These are phyloP conservation scores for Termitomyces sp. DNA, from an alignment of 768 basidiomycete genomes.

Conservation along the genomic window DNA sequence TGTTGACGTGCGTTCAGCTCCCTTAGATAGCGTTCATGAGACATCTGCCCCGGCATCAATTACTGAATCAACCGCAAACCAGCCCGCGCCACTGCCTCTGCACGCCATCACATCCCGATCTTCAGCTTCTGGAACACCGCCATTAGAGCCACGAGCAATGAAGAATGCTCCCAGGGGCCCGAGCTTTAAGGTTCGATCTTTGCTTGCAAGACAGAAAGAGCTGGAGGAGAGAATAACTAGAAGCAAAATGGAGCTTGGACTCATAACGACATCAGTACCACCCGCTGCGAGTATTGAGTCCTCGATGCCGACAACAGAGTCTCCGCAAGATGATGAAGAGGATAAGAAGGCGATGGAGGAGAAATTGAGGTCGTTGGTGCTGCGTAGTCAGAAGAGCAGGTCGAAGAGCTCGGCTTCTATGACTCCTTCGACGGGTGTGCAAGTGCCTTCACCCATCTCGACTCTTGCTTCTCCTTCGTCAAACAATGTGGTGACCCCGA, in stretches of 20 bases:
- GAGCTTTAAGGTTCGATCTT: slow-evolving; percentile 31
- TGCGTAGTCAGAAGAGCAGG: slow-evolving; percentile 32
- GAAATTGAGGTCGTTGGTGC: slow-evolving; percentile 30
- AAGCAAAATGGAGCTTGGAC: slow-evolving; percentile 30
- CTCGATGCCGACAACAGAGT: background rate
- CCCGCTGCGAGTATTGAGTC: background rate
- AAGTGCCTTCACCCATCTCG: slow-evolving; percentile 1
- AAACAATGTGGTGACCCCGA: background rate
- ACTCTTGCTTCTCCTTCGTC: background rate
- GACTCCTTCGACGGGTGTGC: slow-evolving; percentile 3
- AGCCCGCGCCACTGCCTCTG: background rate
- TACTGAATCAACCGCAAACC: background rate
- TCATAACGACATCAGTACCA: background rate
- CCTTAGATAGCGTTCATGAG: background rate
- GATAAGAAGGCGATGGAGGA: slow-evolving; percentile 38
- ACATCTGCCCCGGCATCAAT: background rate
- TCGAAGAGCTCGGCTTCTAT: slow-evolving; percentile 1
- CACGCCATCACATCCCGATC: background rate
- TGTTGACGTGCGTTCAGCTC: background rate
- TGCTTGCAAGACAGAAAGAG: slow-evolving; percentile 38
- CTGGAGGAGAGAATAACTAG: slow-evolving; percentile 36
- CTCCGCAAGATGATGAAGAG: background rate
- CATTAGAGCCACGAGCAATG: slow-evolving; percentile 34
- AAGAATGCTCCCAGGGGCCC: slow-evolving; percentile 32
- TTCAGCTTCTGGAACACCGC: slow-evolving; percentile 14